These are phyloP conservation scores for Retiboletus fuscus DNA, from an alignment of 1,284 basidiomycete species.

Conservation along the genomic window DNA sequence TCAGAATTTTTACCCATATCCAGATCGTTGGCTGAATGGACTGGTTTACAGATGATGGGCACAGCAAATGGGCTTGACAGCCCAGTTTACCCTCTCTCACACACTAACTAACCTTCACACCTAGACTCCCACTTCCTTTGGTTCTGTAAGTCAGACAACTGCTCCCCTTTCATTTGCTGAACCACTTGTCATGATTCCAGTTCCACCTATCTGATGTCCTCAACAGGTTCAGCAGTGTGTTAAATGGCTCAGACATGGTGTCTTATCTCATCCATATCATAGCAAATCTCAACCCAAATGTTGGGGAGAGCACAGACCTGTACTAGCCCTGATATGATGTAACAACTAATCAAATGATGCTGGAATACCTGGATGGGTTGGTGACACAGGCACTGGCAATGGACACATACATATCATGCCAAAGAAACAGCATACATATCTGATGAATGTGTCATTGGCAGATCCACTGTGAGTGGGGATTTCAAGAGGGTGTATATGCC, in stretches of 20 bases:
- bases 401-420: conserved; percentile 57
- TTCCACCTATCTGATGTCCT: conserved; percentile 57
- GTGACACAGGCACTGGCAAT: conserved; percentile 50
- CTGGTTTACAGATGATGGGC: conserved; percentile 61
- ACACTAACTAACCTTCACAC: too few relatives aligned
- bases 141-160: conserved; percentile 51
- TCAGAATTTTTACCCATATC: conserved; percentile 46
- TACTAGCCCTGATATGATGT: conserved; percentile 63
- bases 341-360: conserved; percentile 51
- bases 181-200: conserved; percentile 16
- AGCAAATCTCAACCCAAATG: conserved; percentile 61
- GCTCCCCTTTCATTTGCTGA: background rate
- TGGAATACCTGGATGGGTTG: conserved; percentile 60
- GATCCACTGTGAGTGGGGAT: conserved; percentile 43
- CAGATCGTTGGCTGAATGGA: conserved; percentile 3
- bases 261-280: conserved; percentile 59
- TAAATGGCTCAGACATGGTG: conserved; percentile 52
- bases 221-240: conserved; percentile 54
- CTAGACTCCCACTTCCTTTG: too few relatives aligned
- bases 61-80: too few relatives aligned
- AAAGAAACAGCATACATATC: conserved; percentile 54
- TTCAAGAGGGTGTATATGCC: too few relatives aligned
- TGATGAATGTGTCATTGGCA: conserved; percentile 53
- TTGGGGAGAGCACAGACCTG: conserved; percentile 45
- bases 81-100: too few relatives aligned